A percentile compares a stretch with the other conserved stretches of the same genome.
Evolutionary conservation across 2,329 filamentous ascomycete species (phyloP).

Genomic region (Alternaria conjuncta): DNA sequence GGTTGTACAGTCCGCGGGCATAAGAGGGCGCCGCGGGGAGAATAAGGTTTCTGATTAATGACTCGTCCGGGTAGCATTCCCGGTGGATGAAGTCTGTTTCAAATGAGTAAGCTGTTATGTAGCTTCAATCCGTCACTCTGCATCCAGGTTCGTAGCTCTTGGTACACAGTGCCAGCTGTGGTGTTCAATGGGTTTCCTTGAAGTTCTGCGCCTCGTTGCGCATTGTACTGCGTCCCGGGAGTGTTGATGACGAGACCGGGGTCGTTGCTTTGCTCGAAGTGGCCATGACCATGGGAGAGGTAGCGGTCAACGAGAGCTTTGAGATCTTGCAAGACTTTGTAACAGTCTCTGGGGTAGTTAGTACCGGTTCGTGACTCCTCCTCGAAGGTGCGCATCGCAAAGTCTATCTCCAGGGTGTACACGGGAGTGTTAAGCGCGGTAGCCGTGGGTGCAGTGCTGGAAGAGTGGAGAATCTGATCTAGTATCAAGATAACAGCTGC

Average conservation of each 20-base stretch:
- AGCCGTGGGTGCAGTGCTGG: neutral
- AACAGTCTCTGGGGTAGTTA: constrained; percentile 34
- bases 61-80: neutral
- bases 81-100: neutral
- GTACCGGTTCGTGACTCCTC: constrained; percentile 31
- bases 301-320: constrained; percentile 29
- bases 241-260: neutral
- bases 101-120: constrained; percentile 22
- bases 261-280: neutral
- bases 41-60: neutral
- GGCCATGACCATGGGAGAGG: constrained; percentile 8
- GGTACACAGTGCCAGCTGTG: constrained; percentile 13
- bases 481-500: constrained; percentile 34
- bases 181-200: neutral
- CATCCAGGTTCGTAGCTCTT: constrained; percentile 25
- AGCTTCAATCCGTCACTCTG: constrained; percentile 23
- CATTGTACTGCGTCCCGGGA: neutral
- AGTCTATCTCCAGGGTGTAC: constrained; percentile 20
- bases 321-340: constrained; percentile 30
- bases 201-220: neutral
- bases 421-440: neutral
- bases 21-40: neutral
- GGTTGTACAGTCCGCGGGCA: neutral
- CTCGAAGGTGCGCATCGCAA: constrained; percentile 31
- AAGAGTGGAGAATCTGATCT: constrained; percentile 21